phyloP scores from a whole-genome alignment of 306 rosid genomes.

The Astragalus glycyphyllos region DNA sequence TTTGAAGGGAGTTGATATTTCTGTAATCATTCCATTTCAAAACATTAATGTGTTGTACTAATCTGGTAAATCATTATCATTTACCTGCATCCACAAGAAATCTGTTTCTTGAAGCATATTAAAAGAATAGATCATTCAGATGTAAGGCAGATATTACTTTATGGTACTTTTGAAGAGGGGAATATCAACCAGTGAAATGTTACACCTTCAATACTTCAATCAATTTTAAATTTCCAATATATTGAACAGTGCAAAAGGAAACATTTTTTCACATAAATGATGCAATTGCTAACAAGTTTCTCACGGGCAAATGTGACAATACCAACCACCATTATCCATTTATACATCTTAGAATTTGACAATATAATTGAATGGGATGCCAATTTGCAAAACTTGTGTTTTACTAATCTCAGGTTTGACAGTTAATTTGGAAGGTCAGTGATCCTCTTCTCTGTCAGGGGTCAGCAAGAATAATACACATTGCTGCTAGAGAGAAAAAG shows the following conservation, averaged over 20 bases:
- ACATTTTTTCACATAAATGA: too few relatives aligned
- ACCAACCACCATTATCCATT: conserved; percentile 5
- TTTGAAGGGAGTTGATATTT: too few relatives aligned
- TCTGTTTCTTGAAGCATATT: not conserved
- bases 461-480: conserved; percentile 57
- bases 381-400: conserved; percentile 43
- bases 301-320: not conserved
- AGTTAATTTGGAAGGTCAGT: conserved; percentile 45
- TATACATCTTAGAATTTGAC: not conserved
- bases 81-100: conserved; percentile 43
- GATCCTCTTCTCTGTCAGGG: conserved; percentile 45
- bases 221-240: too few relatives aligned
- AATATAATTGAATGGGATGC: conserved; percentile 19
- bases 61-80: conserved; percentile 57
- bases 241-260: too few relatives aligned
- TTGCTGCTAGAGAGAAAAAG: conserved; percentile 48
- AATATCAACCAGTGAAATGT: too few relatives aligned
- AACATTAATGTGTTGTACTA: too few relatives aligned
- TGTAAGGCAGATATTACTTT: too few relatives aligned
- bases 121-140: too few relatives aligned
- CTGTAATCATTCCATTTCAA: too few relatives aligned
- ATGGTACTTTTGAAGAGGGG: too few relatives aligned
- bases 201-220: too few relatives aligned
- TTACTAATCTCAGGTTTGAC: conserved; percentile 41
- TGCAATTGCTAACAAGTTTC: not conserved